These are phyloP conservation scores for Colletotrichum tropicicola DNA, from an alignment of 2,329 filamentous ascomycete genomes.

Conservation along the genomic window DNA sequence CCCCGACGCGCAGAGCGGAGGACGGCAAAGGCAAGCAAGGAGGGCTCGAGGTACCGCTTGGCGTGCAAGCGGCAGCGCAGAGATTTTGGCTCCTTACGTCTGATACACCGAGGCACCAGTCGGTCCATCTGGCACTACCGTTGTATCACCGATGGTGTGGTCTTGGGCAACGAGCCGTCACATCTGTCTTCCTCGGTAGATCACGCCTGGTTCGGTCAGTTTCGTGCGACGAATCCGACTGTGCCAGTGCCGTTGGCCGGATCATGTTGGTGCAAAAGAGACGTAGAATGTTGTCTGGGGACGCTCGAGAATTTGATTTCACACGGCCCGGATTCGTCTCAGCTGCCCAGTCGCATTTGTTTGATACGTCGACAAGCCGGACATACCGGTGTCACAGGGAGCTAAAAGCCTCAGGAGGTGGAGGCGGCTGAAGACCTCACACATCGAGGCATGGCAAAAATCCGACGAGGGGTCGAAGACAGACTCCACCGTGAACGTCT, in stretches of 20 bases:
- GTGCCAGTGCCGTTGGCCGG: background rate
- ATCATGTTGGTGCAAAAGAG: background rate
- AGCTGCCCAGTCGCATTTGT: conserved; percentile 3
- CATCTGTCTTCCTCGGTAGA: background rate
- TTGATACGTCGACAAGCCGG: conserved; percentile 16
- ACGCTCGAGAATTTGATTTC: background rate
- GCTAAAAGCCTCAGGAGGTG: background rate
- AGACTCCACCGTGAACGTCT: conserved; percentile 6
- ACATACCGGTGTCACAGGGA: conserved; percentile 17
- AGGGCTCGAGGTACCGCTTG: background rate
- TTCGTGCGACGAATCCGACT: background rate
- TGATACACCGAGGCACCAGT: conserved; percentile 19
- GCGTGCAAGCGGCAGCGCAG: background rate
- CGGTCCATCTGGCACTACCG: conserved; percentile 23
- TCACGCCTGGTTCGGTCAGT: background rate
- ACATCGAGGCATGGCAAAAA: background rate
- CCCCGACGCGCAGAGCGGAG: background rate
- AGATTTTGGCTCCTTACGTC: background rate
- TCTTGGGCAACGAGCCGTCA: background rate
- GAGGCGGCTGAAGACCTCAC: conserved; percentile 1
- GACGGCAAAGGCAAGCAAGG: background rate
- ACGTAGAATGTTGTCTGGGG: background rate
- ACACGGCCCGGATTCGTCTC: conserved; percentile 6
- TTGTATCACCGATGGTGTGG: conserved; percentile 15
- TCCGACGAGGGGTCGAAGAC: background rate